Conservation (phyloP, 2,329 filamentous ascomycete genomes). For the Cercospora janseana region DNA sequence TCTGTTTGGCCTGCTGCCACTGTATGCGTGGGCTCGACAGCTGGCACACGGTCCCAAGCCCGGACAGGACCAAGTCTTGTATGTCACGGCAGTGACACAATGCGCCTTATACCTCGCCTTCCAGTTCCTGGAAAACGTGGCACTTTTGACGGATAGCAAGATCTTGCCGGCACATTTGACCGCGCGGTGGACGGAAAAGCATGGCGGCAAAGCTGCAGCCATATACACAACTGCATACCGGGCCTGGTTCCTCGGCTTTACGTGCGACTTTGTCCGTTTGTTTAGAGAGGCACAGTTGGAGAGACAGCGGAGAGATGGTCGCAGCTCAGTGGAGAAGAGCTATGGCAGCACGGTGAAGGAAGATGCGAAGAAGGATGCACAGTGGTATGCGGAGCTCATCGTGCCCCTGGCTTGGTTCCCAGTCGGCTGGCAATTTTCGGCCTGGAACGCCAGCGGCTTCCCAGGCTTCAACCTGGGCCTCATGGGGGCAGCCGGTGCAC, state of each 20-base stretch:
- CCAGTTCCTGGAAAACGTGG: constrained; percentile 47
- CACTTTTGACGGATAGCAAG: constrained; percentile 44
- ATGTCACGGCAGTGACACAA: constrained; percentile 44
- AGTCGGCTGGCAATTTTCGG: constrained; percentile 44
- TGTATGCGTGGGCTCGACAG: constrained; percentile 47
- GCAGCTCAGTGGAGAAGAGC: constrained; percentile 28
- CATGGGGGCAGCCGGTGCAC: constrained; percentile 45
- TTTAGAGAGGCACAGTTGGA: constrained; percentile 45
- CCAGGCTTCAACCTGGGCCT: constrained; percentile 47
- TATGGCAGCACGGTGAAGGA: constrained; percentile 34
- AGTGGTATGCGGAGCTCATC: constrained; percentile 46
- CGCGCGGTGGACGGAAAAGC: constrained; percentile 35
- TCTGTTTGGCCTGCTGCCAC: constrained; percentile 44
- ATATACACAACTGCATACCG: constrained; percentile 45
- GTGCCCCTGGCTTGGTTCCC: constrained; percentile 47
- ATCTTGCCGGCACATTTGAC: constrained; percentile 40
- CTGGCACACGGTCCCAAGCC: constrained; percentile 44
- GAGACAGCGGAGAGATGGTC: constrained; percentile 35
- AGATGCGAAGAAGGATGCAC: constrained; percentile 42
- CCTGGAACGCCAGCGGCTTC: constrained; percentile 39
- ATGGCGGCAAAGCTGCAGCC: constrained; percentile 38
- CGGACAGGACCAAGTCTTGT: constrained; percentile 44
- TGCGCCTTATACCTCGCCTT: constrained; percentile 45
- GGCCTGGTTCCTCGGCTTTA: constrained; percentile 45
- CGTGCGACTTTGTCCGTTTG: constrained; percentile 46